Conservation (phyloP, 2,329 filamentous ascomycete species). For the Aspergillus tubingensis region DNA sequence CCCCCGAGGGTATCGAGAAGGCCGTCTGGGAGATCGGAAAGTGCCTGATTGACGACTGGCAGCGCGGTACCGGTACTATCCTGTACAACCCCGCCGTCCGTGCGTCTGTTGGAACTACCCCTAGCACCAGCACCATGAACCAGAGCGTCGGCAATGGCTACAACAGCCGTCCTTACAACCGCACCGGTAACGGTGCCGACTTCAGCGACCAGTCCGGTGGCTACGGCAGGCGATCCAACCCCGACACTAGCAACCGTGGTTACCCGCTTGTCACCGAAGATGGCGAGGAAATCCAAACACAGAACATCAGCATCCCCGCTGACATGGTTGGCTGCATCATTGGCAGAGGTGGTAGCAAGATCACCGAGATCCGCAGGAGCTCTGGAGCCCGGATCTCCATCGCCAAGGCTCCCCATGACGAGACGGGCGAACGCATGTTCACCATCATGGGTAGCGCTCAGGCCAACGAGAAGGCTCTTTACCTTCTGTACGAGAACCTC, state of each 20-base stretch:
- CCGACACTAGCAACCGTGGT: constrained; percentile 75
- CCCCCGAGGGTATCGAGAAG: constrained; percentile 90
- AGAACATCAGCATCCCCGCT: constrained; percentile 98
- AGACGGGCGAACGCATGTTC: constrained; percentile 98
- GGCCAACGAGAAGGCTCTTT: constrained; percentile 93
- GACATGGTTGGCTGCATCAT: constrained; percentile 99
- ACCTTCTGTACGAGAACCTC: constrained; percentile 96
- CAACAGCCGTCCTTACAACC: constrained; percentile 73
- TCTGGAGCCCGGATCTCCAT: constrained; percentile 97
- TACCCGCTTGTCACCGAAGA: constrained; percentile 92
- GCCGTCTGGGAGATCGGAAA: constrained; percentile 99
- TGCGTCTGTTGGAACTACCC: constrained; percentile 67
- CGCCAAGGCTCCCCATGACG: constrained; percentile 94
- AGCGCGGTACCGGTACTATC: constrained; percentile 93
- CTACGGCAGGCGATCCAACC: constrained; percentile 78
- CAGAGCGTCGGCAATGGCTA: constrained; percentile 55
- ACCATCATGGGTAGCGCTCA: constrained; percentile 95
- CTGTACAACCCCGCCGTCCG: constrained; percentile 96
- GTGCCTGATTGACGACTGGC: constrained; percentile 96
- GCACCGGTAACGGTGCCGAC: constrained; percentile 94
- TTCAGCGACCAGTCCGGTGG: constrained; percentile 81
- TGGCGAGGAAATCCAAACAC: constrained; percentile 95
- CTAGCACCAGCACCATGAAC: constrained; percentile 55
- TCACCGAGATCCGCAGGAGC: constrained; percentile 96
- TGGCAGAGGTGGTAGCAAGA: constrained; percentile 91